Evolutionary conservation across 75 land plant species (phyloP), one percentile per base, ranked within the genome.

Genomic region (Selaginella tamariscina): DNA sequence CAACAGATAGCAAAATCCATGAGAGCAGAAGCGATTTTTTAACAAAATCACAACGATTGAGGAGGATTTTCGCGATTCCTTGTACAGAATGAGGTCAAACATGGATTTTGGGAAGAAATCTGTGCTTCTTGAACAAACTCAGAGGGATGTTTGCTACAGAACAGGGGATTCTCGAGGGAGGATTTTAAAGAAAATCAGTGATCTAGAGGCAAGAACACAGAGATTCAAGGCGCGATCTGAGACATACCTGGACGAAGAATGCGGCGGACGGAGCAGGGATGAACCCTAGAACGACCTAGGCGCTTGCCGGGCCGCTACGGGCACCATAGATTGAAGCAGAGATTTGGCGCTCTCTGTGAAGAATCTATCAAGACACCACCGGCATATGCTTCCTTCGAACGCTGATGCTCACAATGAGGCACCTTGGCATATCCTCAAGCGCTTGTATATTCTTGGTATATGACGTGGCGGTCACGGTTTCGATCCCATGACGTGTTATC

Each of bases 311-410:
- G 49, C 49, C 49, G 49, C 49, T n/a, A n/a, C n/a, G n/a, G n/a
- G n/a, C n/a, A n/a, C 49, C 49, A 5, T 15, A 15, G 49, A 15
- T 15, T 5, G 11, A 5, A 39, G 49, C 49, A 39, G 49, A 39
- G 49, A 39, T 39, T 39, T 39, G 49, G 49, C 49, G 49, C 49
- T 39, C 49, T 15, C 15, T 39, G 5, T 5, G 49, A 39, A 39
- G 49, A 39, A 39, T 39, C 49, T 39, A 39, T 39, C 11, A 39
- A 39, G 15, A 39, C 5, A 39, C 49, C 49, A 5, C 49, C 11
- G 49, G 49, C 49, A 39, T 39, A 39, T 39, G 49, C 49, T 39
- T 15, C 49, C 49, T 39, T 39, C 49, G 49, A 39, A 39, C 49
- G 49, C 49, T 15, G 49, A 39, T 39, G 49, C 49, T 5, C 15